Evolutionary conservation across 352 stramenopile species (phyloP).

Genomic region (Phytophthora sojae): DNA sequence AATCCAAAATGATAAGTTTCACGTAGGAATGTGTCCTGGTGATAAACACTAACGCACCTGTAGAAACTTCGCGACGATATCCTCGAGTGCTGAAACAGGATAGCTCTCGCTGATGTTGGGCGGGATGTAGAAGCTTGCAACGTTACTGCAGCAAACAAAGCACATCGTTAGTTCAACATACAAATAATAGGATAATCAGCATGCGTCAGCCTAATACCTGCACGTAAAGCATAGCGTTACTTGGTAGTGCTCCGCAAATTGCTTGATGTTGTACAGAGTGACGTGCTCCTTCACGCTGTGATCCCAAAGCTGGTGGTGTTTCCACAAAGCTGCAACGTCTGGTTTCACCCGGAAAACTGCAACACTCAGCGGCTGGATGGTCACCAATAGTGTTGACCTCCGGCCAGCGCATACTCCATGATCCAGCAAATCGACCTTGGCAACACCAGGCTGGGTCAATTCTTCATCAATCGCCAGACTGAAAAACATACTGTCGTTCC

Average conservation of each 20-base stretch:
- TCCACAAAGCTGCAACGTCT: conserved; percentile 73
- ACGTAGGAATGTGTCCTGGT: neutral
- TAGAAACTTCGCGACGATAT: conserved; percentile 90
- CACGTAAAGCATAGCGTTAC: conserved; percentile 88
- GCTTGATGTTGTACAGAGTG: conserved; percentile 91
- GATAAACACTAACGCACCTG: conserved; percentile 49
- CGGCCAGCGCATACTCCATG: conserved; percentile 76
- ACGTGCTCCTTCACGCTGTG: conserved; percentile 90
- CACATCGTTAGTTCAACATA: conserved; percentile 10
- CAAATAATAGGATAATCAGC: neutral
- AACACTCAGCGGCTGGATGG: conserved; percentile 60
- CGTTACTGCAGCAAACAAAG: conserved; percentile 54
- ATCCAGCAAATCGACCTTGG: conserved; percentile 72
- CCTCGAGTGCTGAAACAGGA: conserved; percentile 84
- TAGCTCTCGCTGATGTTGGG: conserved; percentile 87
- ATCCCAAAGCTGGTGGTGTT: conserved; percentile 86
- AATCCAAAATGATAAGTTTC: conserved; percentile 10
- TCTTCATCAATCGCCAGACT: conserved; percentile 62
- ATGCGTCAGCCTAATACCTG: conserved; percentile 51
- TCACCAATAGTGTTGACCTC: conserved; percentile 72
- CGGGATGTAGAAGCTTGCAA: conserved; percentile 86
- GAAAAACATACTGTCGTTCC: conserved; percentile 91
- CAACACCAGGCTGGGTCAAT: conserved; percentile 40
- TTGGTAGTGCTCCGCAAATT: conserved; percentile 91
- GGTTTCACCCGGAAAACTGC: conserved; percentile 77